Evolutionary conservation across 371 early-diverging fungal genomes (phyloP).

Genomic region (Actinomucor elegans): DNA sequence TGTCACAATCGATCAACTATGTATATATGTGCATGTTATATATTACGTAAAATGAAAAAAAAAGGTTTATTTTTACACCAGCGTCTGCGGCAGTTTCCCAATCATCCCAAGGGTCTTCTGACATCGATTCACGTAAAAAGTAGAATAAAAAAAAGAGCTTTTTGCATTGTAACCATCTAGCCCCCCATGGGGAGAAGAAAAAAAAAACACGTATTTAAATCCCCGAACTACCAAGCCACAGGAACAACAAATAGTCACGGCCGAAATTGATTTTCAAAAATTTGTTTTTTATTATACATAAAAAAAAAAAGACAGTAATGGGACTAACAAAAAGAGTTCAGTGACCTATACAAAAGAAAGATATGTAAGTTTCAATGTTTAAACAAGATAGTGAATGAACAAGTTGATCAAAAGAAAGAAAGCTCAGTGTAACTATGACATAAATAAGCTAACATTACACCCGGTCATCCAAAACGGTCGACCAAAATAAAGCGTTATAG

Average conservation of each 20-base stretch:
- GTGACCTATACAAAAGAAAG: too few species aligned
- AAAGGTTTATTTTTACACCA: slow-evolving; percentile 18
- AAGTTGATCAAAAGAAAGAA: background rate
- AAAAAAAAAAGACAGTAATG: background rate
- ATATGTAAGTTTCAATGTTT: too few species aligned
- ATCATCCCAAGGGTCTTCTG: slow-evolving; percentile 43
- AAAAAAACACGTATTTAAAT: too few species aligned
- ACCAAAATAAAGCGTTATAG: slow-evolving; percentile 34
- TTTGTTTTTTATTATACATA: background rate
- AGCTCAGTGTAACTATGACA: slow-evolving; percentile 45
- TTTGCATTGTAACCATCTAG: too few species aligned
- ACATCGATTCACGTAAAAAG: slow-evolving; percentile 3
- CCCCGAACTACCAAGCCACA: background rate
- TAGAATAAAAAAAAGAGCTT: background rate
- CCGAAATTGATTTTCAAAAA: background rate
- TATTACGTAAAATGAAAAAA: background rate
- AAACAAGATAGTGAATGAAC: background rate
- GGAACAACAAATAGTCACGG: background rate
- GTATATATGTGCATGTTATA: background rate
- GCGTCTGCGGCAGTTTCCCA: slow-evolving; percentile 47
- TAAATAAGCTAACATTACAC: slow-evolving; percentile 32
- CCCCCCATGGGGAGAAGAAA: background rate
- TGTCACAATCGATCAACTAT: slow-evolving; percentile 18
- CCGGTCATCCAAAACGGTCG: slow-evolving; percentile 34
- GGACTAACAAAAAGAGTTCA: too few species aligned